Conservation (phyloP, 202 grass and related monocot species). For the Zoysia matrella region DNA sequence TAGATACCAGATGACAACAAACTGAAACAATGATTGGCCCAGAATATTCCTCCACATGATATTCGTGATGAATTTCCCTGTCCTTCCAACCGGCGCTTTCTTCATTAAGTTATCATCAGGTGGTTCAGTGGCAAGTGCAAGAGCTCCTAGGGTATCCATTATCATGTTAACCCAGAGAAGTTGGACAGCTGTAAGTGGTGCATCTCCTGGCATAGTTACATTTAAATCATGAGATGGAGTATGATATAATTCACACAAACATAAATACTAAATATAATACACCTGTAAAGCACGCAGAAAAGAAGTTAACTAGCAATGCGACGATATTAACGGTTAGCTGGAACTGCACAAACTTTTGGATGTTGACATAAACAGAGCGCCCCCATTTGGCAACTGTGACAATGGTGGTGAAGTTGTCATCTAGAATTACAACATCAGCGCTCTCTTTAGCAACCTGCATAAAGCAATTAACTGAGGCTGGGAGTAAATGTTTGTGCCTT, state of each 20-base stretch:
- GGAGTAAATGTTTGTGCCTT: conserved; percentile 11
- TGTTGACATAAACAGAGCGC: conserved; percentile 90
- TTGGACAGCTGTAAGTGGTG: conserved; percentile 83
- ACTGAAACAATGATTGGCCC: conserved; percentile 78
- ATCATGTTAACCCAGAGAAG: conserved; percentile 99
- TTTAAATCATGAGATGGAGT: conserved; percentile 25
- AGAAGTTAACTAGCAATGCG: conserved; percentile 83
- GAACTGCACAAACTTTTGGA: conserved; percentile 99
- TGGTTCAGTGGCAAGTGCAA: conserved; percentile 89
- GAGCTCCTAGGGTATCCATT: conserved; percentile 91
- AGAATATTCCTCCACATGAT: conserved; percentile 92
- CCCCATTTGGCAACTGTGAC: conserved; percentile 92
- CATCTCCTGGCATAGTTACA: conserved; percentile 58
- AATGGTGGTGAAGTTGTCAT: conserved; percentile 95
- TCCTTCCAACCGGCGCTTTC: conserved; percentile 70
- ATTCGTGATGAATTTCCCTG: conserved; percentile 85
- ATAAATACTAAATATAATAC: conserved; percentile 9
- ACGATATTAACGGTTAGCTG: conserved; percentile 90
- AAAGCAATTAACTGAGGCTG: conserved; percentile 29
- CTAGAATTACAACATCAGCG: conserved; percentile 85
- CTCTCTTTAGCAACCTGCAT: conserved; percentile 90
- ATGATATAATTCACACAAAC: conserved; percentile 22
- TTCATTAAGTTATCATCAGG: conserved; percentile 77
- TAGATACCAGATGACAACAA: conserved; percentile 75
- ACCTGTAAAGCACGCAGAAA: conserved; percentile 87